A percentile compares a stretch with the other conserved stretches of the same genome.
Conservation (phyloP, 2,329 filamentous ascomycete genomes). For the Ceratocystis ficicola region DNA sequence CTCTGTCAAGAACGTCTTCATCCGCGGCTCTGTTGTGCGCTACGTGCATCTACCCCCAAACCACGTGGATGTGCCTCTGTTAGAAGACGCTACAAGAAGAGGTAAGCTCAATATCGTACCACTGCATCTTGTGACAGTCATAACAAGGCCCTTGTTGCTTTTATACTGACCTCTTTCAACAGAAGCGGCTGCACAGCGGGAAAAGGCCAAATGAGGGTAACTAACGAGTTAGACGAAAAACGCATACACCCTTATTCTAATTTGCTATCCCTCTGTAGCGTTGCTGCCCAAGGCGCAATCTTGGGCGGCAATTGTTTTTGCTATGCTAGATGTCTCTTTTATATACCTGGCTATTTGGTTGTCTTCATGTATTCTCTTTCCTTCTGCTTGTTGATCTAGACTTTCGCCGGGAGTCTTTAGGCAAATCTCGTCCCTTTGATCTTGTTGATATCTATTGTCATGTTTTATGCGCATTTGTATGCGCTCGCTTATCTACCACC, state of each 20-base stretch:
- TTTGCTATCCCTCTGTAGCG: conserved; percentile 5
- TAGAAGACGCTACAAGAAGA: conserved; percentile 85
- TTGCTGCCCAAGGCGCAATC: conserved; percentile 1
- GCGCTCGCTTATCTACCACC: conserved; percentile 29
- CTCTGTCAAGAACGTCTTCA: conserved; percentile 91
- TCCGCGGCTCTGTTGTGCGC: conserved; percentile 80
- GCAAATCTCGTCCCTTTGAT: not conserved
- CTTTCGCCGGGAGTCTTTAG: not conserved
- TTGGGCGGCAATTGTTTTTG: conserved; percentile 11
- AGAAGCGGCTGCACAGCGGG: conserved; percentile 48
- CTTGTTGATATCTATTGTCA: not conserved
- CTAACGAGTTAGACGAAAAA: conserved; percentile 6
- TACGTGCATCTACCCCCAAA: conserved; percentile 79
- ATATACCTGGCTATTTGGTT: conserved; percentile 6
- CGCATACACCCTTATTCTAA: conserved; percentile 9
- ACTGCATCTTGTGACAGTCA: not conserved
- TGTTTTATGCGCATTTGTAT: conserved; percentile 3
- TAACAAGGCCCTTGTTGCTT: not conserved
- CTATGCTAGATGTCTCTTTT: conserved; percentile 9
- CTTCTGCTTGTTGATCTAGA: conserved; percentile 1
- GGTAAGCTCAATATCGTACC: conserved; percentile 38
- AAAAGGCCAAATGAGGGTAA: conserved; percentile 40
- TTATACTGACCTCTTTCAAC: conserved; percentile 16
- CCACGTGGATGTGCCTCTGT: conserved; percentile 70
- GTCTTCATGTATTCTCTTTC: conserved; percentile 8